phyloP scores from a whole-genome alignment of 75 land plant genomes.

The Cupressus sempervirens region DNA sequence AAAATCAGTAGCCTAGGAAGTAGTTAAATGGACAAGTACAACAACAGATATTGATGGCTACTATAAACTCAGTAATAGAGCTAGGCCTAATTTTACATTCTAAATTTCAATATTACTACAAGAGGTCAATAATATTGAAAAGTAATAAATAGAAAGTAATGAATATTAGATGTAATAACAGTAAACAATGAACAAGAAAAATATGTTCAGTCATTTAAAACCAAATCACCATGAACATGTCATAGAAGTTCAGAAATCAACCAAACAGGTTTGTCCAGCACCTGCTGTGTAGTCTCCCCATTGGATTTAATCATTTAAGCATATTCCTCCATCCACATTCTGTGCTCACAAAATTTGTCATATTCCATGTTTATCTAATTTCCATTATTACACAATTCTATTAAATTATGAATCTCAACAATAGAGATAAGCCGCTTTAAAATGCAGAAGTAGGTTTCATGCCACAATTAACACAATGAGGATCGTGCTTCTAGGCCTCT shows the following conservation, averaged over 20 bases:
- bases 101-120: not conserved
- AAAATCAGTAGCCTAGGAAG: not conserved
- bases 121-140: not conserved
- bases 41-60: not conserved
- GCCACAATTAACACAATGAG: not conserved
- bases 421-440: not conserved
- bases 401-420: not conserved
- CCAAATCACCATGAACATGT: not conserved
- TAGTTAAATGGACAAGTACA: not conserved
- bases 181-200: not conserved
- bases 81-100: not conserved
- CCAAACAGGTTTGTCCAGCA: not conserved
- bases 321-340: not conserved
- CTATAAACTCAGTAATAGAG: not conserved
- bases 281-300: not conserved
- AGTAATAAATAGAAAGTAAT: not conserved
- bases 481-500: not conserved
- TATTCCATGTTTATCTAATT: not conserved
- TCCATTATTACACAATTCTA: not conserved
- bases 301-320: not conserved
- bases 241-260: not conserved
- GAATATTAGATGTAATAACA: not conserved
- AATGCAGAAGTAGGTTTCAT: not conserved
- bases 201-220: not conserved
- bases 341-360: not conserved